These are phyloP conservation scores for Amyloporia xantha DNA, from an alignment of 768 basidiomycete species.

Conservation along the genomic window DNA sequence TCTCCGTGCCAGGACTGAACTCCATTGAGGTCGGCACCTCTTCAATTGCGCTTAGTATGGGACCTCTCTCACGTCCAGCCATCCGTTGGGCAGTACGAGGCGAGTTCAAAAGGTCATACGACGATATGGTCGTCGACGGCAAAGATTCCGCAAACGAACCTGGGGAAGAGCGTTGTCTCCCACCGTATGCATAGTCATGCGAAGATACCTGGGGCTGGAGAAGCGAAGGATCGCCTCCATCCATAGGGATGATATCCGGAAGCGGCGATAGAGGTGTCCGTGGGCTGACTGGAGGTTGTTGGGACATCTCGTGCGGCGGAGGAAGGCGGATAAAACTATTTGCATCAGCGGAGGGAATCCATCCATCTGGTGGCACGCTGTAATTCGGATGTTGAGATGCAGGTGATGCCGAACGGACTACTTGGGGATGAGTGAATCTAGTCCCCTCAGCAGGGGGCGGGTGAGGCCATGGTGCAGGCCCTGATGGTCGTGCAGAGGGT, in stretches of 20 bases:
- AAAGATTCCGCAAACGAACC: slow-evolving; percentile 20
- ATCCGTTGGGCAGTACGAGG: slow-evolving; percentile 8
- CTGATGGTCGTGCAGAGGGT: too few species aligned
- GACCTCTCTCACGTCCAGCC: slow-evolving; percentile 9
- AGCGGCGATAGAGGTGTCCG: slow-evolving; percentile 6
- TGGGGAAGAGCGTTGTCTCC: slow-evolving; percentile 9
- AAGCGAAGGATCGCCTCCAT: not conserved
- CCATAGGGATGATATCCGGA: slow-evolving; percentile 1
- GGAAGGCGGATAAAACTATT: slow-evolving; percentile 14
- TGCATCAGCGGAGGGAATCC: slow-evolving; percentile 16
- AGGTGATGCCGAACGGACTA: slow-evolving; percentile 11
- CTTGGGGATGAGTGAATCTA: slow-evolving; percentile 7
- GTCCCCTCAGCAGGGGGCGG: not conserved
- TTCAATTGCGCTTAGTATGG: slow-evolving; percentile 18
- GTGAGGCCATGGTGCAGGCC: slow-evolving; percentile 7
- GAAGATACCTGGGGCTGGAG: not conserved
- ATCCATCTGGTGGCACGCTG: slow-evolving; percentile 19
- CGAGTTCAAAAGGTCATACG: slow-evolving; percentile 19
- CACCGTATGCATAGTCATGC: slow-evolving; percentile 12
- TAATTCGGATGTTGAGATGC: slow-evolving; percentile 14
- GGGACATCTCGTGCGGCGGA: slow-evolving; percentile 13
- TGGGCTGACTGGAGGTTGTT: slow-evolving; percentile 3
- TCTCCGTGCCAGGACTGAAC: slow-evolving; percentile 16
- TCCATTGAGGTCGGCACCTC: slow-evolving; percentile 22
- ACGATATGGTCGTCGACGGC: slow-evolving; percentile 19